phyloP scores from a whole-genome alignment of 2,329 filamentous ascomycete genomes.

The Epichloe scottii region DNA sequence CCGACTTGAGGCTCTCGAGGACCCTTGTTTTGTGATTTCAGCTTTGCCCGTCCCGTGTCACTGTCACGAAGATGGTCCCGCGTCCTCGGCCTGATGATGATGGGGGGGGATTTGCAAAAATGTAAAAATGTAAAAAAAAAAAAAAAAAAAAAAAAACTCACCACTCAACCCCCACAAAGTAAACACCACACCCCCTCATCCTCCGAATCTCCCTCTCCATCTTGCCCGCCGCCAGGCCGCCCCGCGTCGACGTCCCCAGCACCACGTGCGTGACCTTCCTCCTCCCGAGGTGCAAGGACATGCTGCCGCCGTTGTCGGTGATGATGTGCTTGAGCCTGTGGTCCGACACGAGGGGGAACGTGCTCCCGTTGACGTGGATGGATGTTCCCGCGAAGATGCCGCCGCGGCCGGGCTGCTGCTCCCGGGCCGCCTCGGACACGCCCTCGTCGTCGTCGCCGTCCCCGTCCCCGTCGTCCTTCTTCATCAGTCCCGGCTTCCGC shows the following conservation, averaged over 20 bases:
- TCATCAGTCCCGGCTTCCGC: slow-evolving; percentile 23
- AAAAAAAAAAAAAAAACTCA: slow-evolving; percentile 23
- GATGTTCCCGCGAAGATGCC: slow-evolving; percentile 58
- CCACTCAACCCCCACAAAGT: slow-evolving; percentile 75
- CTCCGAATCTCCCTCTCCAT: slow-evolving; percentile 66
- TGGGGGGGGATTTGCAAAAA: too few relatives aligned
- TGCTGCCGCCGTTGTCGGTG: slow-evolving; percentile 56
- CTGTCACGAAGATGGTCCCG: too few relatives aligned
- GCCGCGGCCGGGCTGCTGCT: too few relatives aligned
- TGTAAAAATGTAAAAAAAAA: too few relatives aligned
- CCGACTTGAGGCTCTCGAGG: slow-evolving; percentile 68
- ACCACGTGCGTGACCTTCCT: slow-evolving; percentile 78
- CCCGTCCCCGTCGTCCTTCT: not conserved
- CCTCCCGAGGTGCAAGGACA: slow-evolving; percentile 59
- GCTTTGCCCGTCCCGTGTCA: too few relatives aligned
- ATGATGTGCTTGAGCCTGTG: slow-evolving; percentile 74
- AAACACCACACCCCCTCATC: slow-evolving; percentile 56
- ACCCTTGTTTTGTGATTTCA: slow-evolving; percentile 40
- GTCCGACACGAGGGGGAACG: slow-evolving; percentile 68
- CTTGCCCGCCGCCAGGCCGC: slow-evolving; percentile 65
- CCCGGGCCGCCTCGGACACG: not conserved
- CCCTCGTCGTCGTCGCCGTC: not conserved
- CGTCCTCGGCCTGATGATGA: not conserved
- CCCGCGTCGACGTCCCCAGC: slow-evolving; percentile 55
- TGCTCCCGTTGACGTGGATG: slow-evolving; percentile 82